phyloP scores from a whole-genome alignment of 305 asterid genomes.

The Fraxinus nigra region DNA sequence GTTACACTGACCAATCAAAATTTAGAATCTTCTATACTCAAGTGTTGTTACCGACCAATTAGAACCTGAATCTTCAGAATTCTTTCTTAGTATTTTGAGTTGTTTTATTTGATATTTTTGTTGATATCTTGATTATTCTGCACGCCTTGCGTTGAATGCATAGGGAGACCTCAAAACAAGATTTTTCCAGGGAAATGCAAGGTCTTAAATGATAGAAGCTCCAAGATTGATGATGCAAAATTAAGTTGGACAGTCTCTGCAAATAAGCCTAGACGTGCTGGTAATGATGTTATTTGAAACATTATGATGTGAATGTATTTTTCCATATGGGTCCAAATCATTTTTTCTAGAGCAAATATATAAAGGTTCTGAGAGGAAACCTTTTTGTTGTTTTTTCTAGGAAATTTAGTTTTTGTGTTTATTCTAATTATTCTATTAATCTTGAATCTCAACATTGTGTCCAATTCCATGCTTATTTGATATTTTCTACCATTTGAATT shows the following conservation, averaged over 20 bases:
- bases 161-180: constrained; percentile 39
- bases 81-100: background rate
- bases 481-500: background rate
- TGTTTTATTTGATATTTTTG: constrained; percentile 17
- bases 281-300: constrained; percentile 49
- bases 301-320: background rate
- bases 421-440: background rate
- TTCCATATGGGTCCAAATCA: constrained; percentile 1
- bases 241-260: constrained; percentile 28
- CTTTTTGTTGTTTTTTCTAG: background rate
- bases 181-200: constrained; percentile 32
- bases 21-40: background rate
- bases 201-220: constrained; percentile 33
- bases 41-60: background rate
- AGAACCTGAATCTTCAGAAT: constrained; percentile 15
- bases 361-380: background rate
- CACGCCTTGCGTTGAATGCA: constrained; percentile 25
- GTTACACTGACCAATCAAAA: background rate
- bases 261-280: constrained; percentile 61
- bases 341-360: background rate
- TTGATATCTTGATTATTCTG: constrained; percentile 8
- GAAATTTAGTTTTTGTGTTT: background rate
- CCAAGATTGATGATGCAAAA: constrained; percentile 25
- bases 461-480: background rate
- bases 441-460: constrained; percentile 1